phyloP scores from a whole-genome alignment of 2,329 filamentous ascomycete genomes.

The Claviceps sorghi region DNA sequence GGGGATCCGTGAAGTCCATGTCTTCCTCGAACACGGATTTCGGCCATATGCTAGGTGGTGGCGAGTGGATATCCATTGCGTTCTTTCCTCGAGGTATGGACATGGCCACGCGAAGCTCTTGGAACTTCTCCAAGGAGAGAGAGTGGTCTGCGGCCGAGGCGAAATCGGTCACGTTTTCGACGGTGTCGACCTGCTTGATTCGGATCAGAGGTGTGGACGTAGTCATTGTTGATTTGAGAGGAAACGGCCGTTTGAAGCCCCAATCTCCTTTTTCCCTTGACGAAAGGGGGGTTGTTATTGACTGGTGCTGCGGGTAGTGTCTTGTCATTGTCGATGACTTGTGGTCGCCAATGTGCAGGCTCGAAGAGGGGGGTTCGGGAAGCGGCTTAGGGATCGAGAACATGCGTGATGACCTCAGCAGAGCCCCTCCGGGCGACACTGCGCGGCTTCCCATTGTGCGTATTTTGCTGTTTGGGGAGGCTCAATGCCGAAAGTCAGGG shows the following conservation, averaged over 20 bases:
- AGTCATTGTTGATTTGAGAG: slow-evolving; percentile 57
- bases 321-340: slow-evolving; percentile 41
- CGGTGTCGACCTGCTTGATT: slow-evolving; percentile 65
- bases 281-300: slow-evolving; percentile 61
- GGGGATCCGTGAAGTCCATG: slow-evolving; percentile 36
- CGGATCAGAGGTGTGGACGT: slow-evolving; percentile 62
- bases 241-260: slow-evolving; percentile 79
- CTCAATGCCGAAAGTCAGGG: slow-evolving; percentile 15
- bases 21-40: slow-evolving; percentile 47
- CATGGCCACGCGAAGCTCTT: slow-evolving; percentile 64
- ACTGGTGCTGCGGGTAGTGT: slow-evolving; percentile 66
- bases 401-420: slow-evolving; percentile 76
- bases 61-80: slow-evolving; percentile 4
- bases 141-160: slow-evolving; percentile 69
- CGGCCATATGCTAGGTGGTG: slow-evolving; percentile 13
- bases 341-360: slow-evolving; percentile 19
- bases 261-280: slow-evolving; percentile 72
- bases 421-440: slow-evolving; percentile 47
- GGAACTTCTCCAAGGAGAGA: slow-evolving; percentile 70
- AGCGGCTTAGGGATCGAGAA: slow-evolving; percentile 75
- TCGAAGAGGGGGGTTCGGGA: slow-evolving; percentile 41
- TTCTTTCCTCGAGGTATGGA: slow-evolving; percentile 30
- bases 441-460: slow-evolving; percentile 19
- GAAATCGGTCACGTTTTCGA: slow-evolving; percentile 83
- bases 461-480: slow-evolving; percentile 13